phyloP scores from a whole-genome alignment of 2,329 filamentous ascomycete genomes.

The Sclerotinia nivalis region DNA sequence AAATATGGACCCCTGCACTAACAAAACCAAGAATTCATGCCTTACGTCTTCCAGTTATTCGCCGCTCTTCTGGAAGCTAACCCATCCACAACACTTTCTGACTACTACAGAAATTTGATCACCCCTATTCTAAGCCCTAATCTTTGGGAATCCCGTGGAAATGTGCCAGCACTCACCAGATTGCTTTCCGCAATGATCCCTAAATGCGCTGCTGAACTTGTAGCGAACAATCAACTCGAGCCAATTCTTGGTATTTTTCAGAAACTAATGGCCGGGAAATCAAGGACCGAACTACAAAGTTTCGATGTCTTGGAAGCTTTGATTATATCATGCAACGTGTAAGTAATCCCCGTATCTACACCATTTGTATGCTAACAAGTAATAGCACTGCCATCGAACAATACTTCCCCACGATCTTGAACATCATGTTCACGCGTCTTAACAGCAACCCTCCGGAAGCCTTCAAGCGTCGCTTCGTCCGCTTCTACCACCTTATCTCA shows the following conservation, averaged over 20 bases:
- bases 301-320: slow-evolving; percentile 89
- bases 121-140: slow-evolving; percentile 75
- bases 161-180: slow-evolving; percentile 86
- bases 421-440: slow-evolving; percentile 74
- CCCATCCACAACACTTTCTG: slow-evolving; percentile 73
- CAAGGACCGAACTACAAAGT: slow-evolving; percentile 71
- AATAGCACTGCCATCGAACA: slow-evolving; percentile 61
- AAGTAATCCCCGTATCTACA: slow-evolving; percentile 44
- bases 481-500: slow-evolving; percentile 91
- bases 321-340: slow-evolving; percentile 69
- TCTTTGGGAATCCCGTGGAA: slow-evolving; percentile 90
- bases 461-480: slow-evolving; percentile 82
- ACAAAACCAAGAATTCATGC: slow-evolving; percentile 73
- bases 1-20: slow-evolving; percentile 34
- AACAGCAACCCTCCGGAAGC: slow-evolving; percentile 67
- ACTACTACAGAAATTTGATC: slow-evolving; percentile 78
- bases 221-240: slow-evolving; percentile 78
- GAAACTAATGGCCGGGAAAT: slow-evolving; percentile 67
- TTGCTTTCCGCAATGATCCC: slow-evolving; percentile 82
- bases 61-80: slow-evolving; percentile 87
- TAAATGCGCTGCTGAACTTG: slow-evolving; percentile 70
- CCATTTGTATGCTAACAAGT: slow-evolving; percentile 34
- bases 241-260: slow-evolving; percentile 95
- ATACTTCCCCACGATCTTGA: slow-evolving; percentile 62
- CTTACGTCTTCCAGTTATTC: slow-evolving; percentile 95